Conservation (phyloP, 140 eudicot genomes). For the Stevia rebaudiana region DNA sequence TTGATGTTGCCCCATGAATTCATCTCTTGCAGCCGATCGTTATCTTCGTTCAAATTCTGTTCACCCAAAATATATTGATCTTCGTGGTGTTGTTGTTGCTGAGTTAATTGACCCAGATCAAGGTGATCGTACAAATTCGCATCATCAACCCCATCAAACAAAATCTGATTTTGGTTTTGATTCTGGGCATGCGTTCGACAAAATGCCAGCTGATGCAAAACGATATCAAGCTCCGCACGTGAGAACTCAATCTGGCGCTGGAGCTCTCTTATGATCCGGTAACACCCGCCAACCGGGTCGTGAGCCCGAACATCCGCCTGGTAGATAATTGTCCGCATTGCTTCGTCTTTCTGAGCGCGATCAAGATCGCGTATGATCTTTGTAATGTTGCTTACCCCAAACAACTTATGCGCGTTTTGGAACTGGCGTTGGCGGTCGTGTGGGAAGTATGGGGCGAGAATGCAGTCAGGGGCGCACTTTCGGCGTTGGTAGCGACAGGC, state of each 20-base stretch:
- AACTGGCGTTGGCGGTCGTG: conserved; percentile 73
- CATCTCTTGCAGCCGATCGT: conserved; percentile 19
- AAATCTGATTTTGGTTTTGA: background rate
- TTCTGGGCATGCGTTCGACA: conserved; percentile 38
- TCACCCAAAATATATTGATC: conserved; percentile 23
- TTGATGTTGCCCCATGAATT: conserved; percentile 42
- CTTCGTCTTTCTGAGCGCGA: conserved; percentile 45
- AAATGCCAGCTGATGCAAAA: conserved; percentile 47
- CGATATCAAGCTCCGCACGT: conserved; percentile 45
- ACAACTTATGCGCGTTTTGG: conserved; percentile 77
- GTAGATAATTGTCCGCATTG: conserved; percentile 66
- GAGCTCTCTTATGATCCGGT: conserved; percentile 42
- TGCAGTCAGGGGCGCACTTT: conserved; percentile 74
- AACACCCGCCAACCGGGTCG: conserved; percentile 80
- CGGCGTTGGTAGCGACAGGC: conserved; percentile 90
- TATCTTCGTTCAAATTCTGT: conserved; percentile 13
- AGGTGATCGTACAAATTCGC: conserved; percentile 13
- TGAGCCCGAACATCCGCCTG: conserved; percentile 63
- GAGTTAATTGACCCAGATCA: conserved; percentile 20
- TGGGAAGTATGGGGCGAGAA: conserved; percentile 81
- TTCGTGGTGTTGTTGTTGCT: conserved; percentile 13
- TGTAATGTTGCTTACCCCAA: conserved; percentile 80
- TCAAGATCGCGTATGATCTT: conserved; percentile 49
- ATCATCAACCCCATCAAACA: conserved; percentile 19
- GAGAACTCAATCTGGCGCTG: conserved; percentile 35